Percentiles rank a stretch among this genome's conserved stretches.
Evolutionary conservation across 768 basidiomycete species (phyloP).

Genomic region (Tricholoma hemisulphureum): DNA sequence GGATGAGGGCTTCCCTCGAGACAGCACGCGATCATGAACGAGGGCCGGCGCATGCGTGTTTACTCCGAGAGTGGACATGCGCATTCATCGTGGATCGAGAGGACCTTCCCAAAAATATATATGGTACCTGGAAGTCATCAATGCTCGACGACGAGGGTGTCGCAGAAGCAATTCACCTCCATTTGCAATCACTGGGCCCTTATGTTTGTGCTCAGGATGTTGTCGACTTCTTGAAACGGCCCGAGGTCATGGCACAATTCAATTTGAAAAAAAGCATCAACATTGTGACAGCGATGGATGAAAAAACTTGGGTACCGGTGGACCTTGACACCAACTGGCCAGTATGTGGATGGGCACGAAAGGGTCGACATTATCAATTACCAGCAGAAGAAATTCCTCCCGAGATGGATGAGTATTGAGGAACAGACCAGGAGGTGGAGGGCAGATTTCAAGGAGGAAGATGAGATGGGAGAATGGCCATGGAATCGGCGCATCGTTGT

Average conservation of each 20-base stretch:
- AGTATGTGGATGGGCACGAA: no score
- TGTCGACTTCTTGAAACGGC: slow-evolving; percentile 9
- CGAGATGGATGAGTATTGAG: no score
- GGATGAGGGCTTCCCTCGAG: neutral
- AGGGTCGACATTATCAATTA: no score
- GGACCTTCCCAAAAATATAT: neutral
- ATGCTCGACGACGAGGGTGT: slow-evolving; percentile 17
- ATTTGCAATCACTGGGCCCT: slow-evolving; percentile 20
- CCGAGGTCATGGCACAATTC: slow-evolving; percentile 6
- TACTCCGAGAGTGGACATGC: neutral
- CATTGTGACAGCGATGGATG: no score
- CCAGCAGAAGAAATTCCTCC: no score
- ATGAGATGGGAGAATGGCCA: no score
- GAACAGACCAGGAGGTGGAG: no score
- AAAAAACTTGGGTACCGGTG: no score
- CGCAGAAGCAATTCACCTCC: slow-evolving; percentile 1
- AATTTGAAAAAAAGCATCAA: slow-evolving; percentile 9
- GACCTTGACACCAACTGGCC: no score
- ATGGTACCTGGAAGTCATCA: neutral
- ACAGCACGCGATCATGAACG: slow-evolving; percentile 1
- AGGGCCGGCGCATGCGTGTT: neutral
- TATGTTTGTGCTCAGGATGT: slow-evolving; percentile 20
- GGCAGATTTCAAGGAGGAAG: no score
- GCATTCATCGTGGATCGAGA: neutral
- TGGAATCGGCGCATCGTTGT: no score